Evolutionary conservation across 1,284 basidiomycete genomes (phyloP).

Genomic region (Puccinia polysora): DNA sequence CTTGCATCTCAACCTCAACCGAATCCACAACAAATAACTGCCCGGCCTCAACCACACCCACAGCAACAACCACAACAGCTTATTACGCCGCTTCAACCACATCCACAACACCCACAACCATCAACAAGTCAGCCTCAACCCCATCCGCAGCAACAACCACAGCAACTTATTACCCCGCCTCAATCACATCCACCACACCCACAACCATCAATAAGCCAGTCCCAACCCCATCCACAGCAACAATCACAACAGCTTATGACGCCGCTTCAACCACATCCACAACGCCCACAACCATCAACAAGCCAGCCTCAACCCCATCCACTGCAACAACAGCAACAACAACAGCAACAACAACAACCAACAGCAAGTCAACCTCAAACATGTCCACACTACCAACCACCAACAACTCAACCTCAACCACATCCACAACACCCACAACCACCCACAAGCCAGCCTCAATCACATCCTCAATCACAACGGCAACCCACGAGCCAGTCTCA

Average conservation of each 20-base stretch:
- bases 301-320: slow-evolving; percentile 12
- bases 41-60: not conserved
- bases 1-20: no score
- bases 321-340: slow-evolving; percentile 6
- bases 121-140: slow-evolving; percentile 5
- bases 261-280: not conserved
- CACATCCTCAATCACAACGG: no score
- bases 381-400: not conserved
- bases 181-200: no score
- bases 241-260: not conserved
- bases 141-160: slow-evolving; percentile 5
- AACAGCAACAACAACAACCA: not conserved
- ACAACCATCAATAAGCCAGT: no score
- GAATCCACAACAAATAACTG: slow-evolving; percentile 7
- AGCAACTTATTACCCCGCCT: no score
- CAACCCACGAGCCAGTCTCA: no score
- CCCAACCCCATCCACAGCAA: not conserved
- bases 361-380: slow-evolving; percentile 16
- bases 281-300: not conserved
- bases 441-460: not conserved
- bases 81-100: not conserved
- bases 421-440: not conserved
- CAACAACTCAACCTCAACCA: not conserved
- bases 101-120: not conserved
- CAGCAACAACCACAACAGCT: not conserved